Percentiles rank a stretch among this genome's conserved stretches.
phyloP scores from a whole-genome alignment of 768 basidiomycete species.

The Leccinum rimulosum region DNA sequence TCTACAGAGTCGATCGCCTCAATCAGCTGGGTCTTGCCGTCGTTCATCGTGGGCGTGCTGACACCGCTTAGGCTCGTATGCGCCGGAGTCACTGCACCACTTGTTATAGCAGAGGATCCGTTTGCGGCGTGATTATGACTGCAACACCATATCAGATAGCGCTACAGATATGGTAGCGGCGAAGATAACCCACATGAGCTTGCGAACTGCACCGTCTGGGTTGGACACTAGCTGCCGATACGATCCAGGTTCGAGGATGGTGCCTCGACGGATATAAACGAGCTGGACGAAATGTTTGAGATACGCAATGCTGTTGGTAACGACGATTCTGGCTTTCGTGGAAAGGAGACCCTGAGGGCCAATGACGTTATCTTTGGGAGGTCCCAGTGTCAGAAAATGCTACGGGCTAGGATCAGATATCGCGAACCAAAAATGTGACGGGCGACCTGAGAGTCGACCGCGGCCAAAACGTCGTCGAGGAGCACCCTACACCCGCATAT shows the following conservation, averaged over 20 bases:
- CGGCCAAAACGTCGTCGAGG: conserved; percentile 87
- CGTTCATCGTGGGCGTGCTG: conserved; percentile 19
- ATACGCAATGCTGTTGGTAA: conserved; percentile 88
- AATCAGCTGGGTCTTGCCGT: conserved; percentile 24
- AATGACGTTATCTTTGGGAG: conserved; percentile 68
- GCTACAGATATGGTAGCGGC: not conserved
- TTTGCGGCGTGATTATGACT: conserved; percentile 48
- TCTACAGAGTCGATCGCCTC: conserved; percentile 35
- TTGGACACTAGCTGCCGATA: conserved; percentile 61
- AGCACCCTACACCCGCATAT: conserved; percentile 48
- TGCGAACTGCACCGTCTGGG: conserved; percentile 62
- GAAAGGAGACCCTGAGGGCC: conserved; percentile 82
- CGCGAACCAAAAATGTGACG: conserved; percentile 74
- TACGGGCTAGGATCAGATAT: not conserved
- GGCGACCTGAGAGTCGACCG: conserved; percentile 84
- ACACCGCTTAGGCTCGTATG: conserved; percentile 25
- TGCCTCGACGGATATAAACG: conserved; percentile 73
- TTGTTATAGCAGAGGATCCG: conserved; percentile 42
- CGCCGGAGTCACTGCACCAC: conserved; percentile 48
- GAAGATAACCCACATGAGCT: conserved; percentile 57
- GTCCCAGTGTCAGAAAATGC: conserved; percentile 1
- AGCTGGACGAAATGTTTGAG: conserved; percentile 74
- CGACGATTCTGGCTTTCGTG: conserved; percentile 79
- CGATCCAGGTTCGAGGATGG: conserved; percentile 74
- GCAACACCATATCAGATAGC: not conserved